Base-by-base conservation (phyloP, 257 asterid species). In the Gentiana macrophylla region DNA sequence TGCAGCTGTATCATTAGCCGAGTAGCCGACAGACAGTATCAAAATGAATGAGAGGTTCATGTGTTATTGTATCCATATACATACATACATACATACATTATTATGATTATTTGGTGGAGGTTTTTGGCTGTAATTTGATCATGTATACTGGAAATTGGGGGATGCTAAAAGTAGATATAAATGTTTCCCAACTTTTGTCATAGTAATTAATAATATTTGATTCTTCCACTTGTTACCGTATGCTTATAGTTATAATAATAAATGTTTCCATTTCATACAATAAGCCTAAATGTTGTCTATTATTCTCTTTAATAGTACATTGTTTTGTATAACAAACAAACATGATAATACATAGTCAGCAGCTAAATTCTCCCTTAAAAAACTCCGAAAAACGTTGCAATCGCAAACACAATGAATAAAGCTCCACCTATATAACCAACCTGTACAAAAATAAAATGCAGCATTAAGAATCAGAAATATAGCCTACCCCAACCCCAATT, bases 401-500 rank as follows among this genome's bases (percentile, higher is more conserved):
- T 62, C 11, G 95, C 95, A 47, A 92, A 92, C 52, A 77, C 70
- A 57, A 88, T 64, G 74, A 92, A 92, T 47, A 92, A 54, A 38
- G 70, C 76, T 70, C 98, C 98, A 34, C 98, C 94, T n/a, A 80
- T 43, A 79, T 78, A 92, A 59, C 97, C 98, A 49, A 88, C 95
- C 98, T 92, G 90, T 24, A 24, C 24, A 24, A 24, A 24, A 59
- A 59, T 9, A 51, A 37, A 52, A 58, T 54, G 50, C 63, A 67
- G 8, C 10, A 4, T 61, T 57, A 8, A 56, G 71, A 50, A 51
- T 11, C 66, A 62, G 62, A 50, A 7, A 3, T 38, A 38, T 38
- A 38, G 44, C 44, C 24, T 24, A 24, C 24, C 24, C 24, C 24
- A 15, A 15, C 24, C 24, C 24, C 24, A 24, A 24, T 24, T 38